Percentiles rank a stretch among this genome's conserved stretches.
These are phyloP conservation scores for Mucor indicus DNA, from an alignment of 371 early-diverging fungal species.

Conservation along the genomic window DNA sequence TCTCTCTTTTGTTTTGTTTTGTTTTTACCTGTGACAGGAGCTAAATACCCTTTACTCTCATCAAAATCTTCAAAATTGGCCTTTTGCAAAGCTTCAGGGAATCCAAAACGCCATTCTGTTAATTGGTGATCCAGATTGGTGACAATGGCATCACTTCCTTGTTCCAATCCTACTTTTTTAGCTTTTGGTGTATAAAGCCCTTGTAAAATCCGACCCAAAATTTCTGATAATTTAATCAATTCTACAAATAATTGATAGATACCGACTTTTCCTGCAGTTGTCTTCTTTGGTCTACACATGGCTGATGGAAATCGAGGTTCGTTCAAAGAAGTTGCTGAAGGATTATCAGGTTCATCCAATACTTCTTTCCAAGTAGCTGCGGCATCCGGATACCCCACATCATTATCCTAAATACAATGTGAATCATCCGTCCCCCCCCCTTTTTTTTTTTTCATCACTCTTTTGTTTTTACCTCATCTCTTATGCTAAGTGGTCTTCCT, in stretches of 20 bases:
- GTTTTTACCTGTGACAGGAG: conserved; percentile 40
- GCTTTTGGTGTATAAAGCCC: conserved; percentile 47
- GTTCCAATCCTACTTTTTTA: conserved; percentile 29
- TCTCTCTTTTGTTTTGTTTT: neutral
- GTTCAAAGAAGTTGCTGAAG: neutral
- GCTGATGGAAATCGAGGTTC: conserved; percentile 36
- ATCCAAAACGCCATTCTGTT: conserved; percentile 45
- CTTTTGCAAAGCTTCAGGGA: conserved; percentile 33
- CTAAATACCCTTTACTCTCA: conserved; percentile 31
- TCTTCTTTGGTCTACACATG: conserved; percentile 18
- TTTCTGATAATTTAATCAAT: conserved; percentile 42
- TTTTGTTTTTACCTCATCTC: conserved; percentile 33
- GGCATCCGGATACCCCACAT: conserved; percentile 39
- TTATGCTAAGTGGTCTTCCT: conserved; percentile 44
- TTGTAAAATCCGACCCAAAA: conserved; percentile 38
- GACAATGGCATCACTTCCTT: conserved; percentile 43
- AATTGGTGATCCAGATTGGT: conserved; percentile 39
- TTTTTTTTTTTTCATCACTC: too few relatives aligned
- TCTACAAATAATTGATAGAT: conserved; percentile 43
- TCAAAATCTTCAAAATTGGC: conserved; percentile 34
- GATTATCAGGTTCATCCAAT: conserved; percentile 27
- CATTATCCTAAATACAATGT: conserved; percentile 33
- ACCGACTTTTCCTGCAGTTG: conserved; percentile 19
- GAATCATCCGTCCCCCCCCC: too few relatives aligned
- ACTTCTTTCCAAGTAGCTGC: conserved; percentile 38